Evolutionary conservation across 768 basidiomycete species (phyloP).

Genomic region (Tephrocybe sp.): DNA sequence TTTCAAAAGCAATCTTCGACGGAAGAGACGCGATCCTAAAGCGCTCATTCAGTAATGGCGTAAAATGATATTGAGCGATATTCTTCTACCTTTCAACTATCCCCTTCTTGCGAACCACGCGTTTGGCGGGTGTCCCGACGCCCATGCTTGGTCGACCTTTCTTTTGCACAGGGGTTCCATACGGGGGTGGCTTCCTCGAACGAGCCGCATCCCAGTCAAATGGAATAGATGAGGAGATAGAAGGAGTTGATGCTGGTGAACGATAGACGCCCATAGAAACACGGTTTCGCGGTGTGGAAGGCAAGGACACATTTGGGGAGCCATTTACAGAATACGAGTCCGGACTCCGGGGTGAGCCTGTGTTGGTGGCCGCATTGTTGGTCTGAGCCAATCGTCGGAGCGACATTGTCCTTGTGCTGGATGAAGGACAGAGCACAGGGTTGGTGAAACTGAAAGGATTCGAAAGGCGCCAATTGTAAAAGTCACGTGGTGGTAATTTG

Average conservation of each 20-base stretch:
- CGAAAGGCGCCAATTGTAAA: not conserved
- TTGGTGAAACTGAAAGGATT: not conserved
- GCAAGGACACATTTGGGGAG: constrained; percentile 27
- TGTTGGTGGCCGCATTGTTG: constrained; percentile 37
- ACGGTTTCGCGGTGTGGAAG: constrained; percentile 46
- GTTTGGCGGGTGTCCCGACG: constrained; percentile 41
- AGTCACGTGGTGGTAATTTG: constrained; percentile 25
- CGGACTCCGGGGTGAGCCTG: constrained; percentile 36
- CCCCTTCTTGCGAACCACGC: constrained; percentile 64
- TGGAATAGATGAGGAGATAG: constrained; percentile 71
- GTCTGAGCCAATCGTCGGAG: constrained; percentile 60
- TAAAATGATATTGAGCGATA: constrained; percentile 1
- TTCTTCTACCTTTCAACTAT: constrained; percentile 56
- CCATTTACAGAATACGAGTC: constrained; percentile 14
- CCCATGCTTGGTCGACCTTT: constrained; percentile 47
- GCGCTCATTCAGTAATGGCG: not conserved
- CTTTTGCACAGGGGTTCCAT: constrained; percentile 55
- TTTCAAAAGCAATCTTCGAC: constrained; percentile 71
- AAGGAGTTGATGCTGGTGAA: constrained; percentile 66
- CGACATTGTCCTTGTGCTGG: constrained; percentile 37
- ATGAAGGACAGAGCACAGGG: not conserved
- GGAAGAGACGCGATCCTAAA: constrained; percentile 64
- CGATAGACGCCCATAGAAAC: constrained; percentile 54
- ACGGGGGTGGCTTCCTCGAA: constrained; percentile 70
- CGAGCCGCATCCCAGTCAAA: constrained; percentile 90